A percentile compares a stretch with the other conserved stretches of the same genome.
phyloP scores from a whole-genome alignment of 345 rosid species.

The Anacardium occidentale region DNA sequence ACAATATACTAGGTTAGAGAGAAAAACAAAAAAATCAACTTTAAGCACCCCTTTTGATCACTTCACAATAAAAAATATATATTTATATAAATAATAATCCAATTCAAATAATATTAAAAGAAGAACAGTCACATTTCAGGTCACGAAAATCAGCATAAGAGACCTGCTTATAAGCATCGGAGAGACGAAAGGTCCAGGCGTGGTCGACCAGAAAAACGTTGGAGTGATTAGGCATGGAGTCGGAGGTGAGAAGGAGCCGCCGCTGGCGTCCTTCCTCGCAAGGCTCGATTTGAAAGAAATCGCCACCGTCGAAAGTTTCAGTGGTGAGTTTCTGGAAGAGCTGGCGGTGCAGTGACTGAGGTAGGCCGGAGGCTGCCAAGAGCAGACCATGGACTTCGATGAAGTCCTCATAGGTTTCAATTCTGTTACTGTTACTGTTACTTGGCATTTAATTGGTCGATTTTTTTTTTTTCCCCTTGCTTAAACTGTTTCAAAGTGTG shows the following conservation, averaged over 20 bases:
- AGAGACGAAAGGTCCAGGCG: slow-evolving; percentile 93
- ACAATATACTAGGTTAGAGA: neutral
- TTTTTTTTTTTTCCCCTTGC: neutral
- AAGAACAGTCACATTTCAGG: neutral
- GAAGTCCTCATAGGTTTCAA: slow-evolving; percentile 70
- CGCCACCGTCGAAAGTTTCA: slow-evolving; percentile 83
- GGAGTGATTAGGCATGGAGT: slow-evolving; percentile 54
- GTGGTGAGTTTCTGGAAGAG: slow-evolving; percentile 71
- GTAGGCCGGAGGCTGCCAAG: slow-evolving; percentile 79
- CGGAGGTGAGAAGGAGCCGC: slow-evolving; percentile 64
- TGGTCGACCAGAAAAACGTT: slow-evolving; percentile 84
- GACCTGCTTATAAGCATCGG: slow-evolving; percentile 79
- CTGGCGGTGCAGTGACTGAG: slow-evolving; percentile 58
- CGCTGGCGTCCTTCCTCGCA: slow-evolving; percentile 66
- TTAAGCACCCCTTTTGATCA: neutral
- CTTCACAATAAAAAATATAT: neutral
- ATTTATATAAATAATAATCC: neutral
- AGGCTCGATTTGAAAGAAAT: slow-evolving; percentile 64
- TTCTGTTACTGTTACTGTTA: slow-evolving; percentile 17
- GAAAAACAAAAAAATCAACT: neutral
- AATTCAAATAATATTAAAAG: neutral
- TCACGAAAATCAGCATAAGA: neutral
- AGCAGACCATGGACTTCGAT: slow-evolving; percentile 72
- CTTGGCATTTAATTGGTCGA: neutral
- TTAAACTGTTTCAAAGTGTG: neutral